Base-by-base conservation (phyloP, 305 asterid species). In the Euphrasia arctica region DNA sequence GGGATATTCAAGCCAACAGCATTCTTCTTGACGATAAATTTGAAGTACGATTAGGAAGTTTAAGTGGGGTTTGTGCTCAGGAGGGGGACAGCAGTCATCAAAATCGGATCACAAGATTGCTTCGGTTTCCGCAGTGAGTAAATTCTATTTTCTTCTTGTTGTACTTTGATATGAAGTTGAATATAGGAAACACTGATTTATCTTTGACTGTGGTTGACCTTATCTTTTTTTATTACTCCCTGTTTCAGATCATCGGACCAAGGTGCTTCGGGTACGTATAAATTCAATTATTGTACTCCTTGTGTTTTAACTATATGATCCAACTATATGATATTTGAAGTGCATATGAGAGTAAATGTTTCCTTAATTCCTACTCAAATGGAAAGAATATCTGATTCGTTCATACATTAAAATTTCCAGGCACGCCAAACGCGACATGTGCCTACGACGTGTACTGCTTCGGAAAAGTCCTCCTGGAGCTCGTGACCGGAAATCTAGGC, bases 1-100 rank as follows among this genome's bases (percentile, higher is more conserved):
- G 98, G 86, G 97, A 92, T 78, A 76, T 92, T 68, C 98, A 88
- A 85, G 91, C 97, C 34, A 89, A 97, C 75, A 89, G 98, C 75
- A 82, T 91, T 77, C 95, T 91, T 71, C 99, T 93, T 65, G 99
- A 93, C 58, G 97, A 93, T 71, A 90, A 85, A 78, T 92, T 77
- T 54, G 98, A 92, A 83, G 97, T 92, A 67, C 81, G 98, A 63
- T 72, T 92, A 54, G 98, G 97, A 71, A 92, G 98, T 75, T 78
- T 92, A 77, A 85, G 91, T 64, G 83, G 83, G 69, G 89, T 82
- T 62, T 89, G 95, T 75, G 81, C 84, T 71, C 96, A 92, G 83
- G 96, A 92, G 83, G 89, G 85, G 27, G 95, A 87, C 65, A 62
- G 59, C 65, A 62, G 59, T 62, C 87, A 84, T 70, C 97, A 83